Conservation (phyloP, 1,139 yeast genomes). For the Protomyces macrosporus region DNA sequence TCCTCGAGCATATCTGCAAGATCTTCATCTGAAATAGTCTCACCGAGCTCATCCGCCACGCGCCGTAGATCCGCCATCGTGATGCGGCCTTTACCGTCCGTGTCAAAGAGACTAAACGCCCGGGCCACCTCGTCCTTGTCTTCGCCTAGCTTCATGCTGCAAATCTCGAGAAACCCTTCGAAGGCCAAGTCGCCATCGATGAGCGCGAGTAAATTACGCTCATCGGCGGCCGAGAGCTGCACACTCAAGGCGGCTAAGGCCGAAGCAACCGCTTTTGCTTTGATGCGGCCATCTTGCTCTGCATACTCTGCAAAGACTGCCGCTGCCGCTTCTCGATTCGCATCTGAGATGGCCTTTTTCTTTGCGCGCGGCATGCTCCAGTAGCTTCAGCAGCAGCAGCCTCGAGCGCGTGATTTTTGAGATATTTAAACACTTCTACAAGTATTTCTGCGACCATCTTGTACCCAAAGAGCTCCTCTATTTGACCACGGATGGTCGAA, state of each 20-base stretch:
- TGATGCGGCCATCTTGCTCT: not conserved
- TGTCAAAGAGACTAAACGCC: slow-evolving; percentile 29
- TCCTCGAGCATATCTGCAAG: slow-evolving; percentile 28
- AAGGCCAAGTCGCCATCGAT: not conserved
- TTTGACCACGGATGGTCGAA: not conserved
- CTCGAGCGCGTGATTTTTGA: not conserved
- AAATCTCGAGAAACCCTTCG: not conserved
- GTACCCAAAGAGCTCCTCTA: not conserved
- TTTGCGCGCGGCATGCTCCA: not conserved
- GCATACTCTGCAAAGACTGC: not conserved
- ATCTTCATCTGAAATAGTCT: slow-evolving; percentile 23
- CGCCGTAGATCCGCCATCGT: slow-evolving; percentile 28
- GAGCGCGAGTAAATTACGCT: not conserved
- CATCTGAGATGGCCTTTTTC: not conserved
- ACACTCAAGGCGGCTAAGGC: not conserved
- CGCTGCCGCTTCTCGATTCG: not conserved
- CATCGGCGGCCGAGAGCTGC: not conserved
- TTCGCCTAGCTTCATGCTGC: not conserved
- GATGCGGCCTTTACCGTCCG: slow-evolving; percentile 26
- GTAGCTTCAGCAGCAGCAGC: not conserved
- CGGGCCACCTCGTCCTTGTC: slow-evolving; percentile 25
- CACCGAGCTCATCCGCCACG: slow-evolving; percentile 27
- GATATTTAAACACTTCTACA: too few relatives aligned
- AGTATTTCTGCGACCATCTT: not conserved
- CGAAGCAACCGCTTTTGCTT: not conserved